Conservation (phyloP, 2,329 filamentous ascomycete species). For the Ophiostoma sp. region DNA sequence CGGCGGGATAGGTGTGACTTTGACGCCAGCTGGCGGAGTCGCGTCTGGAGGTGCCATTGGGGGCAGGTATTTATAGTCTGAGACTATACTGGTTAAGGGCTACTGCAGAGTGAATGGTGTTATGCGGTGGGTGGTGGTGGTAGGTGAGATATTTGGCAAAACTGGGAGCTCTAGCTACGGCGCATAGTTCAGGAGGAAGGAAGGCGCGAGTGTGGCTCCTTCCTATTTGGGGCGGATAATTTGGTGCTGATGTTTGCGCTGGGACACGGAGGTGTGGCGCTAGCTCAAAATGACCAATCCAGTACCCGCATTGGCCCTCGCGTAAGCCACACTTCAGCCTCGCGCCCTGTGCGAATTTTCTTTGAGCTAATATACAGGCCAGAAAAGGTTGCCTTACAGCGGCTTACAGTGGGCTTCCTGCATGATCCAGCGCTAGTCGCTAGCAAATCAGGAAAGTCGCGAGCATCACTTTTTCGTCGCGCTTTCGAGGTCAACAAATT, state of each 20-base stretch:
- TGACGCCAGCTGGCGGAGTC: slow-evolving; percentile 19
- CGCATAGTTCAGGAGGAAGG: slow-evolving; percentile 16
- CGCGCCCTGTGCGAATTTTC: slow-evolving; percentile 17
- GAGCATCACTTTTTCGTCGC: slow-evolving; percentile 20
- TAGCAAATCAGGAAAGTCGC: slow-evolving; percentile 16
- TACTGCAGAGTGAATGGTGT: neutral
- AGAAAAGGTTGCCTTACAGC: slow-evolving; percentile 5
- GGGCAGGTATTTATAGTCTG: neutral
- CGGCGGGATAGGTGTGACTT: slow-evolving; percentile 28
- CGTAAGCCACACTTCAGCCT: slow-evolving; percentile 28
- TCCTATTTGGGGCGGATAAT: slow-evolving; percentile 11
- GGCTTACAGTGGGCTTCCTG: slow-evolving; percentile 9
- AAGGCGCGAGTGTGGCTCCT: slow-evolving; percentile 17
- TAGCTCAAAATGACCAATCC: slow-evolving; percentile 18
- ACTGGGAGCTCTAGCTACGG: neutral
- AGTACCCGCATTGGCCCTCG: neutral
- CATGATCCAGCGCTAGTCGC: neutral
- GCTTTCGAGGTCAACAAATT: neutral
- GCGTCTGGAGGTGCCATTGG: slow-evolving; percentile 2
- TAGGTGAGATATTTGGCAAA: neutral
- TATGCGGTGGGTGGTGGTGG: neutral
- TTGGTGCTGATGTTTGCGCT: slow-evolving; percentile 11
- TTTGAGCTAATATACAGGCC: neutral
- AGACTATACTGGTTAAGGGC: neutral
- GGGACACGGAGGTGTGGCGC: slow-evolving; percentile 21